Evolutionary conservation across 2,329 filamentous ascomycete species (phyloP), one percentile per base, ranked within the genome.

Genomic region (Cladophialophora immunda): DNA sequence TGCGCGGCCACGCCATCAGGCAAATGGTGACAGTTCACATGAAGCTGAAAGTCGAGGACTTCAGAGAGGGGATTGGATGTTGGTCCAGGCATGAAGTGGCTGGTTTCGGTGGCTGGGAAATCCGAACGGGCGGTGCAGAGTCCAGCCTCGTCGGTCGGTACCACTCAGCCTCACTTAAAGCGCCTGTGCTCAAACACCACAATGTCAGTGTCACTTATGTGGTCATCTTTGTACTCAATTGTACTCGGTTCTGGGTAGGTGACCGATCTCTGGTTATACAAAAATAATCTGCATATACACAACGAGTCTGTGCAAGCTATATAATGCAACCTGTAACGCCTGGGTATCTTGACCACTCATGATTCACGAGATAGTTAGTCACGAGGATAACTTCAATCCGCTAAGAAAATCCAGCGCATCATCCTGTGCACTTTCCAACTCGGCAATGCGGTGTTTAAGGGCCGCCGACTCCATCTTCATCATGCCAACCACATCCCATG

Each of bases 391-490:
- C 32, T 66, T 69, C 41, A 71, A 61, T 9, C 69, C 66, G 30
- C 62, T 68, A 62, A 73, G 53, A 38, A 73, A 66, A 59, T 69
- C 82, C 69, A 89, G 79, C 58, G 84, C 86, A 50, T 85, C 83
- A 62, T 89, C 86, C 58, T 89, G 79, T 22, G 82, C 82, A 50
- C 79, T 76, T 72, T 88, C 85, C 38, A 89, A 77, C 59, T 85
- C 81, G 11, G 81, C 80, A 3, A 89, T 79, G 56, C 85, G 79
- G 53, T 79, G 76, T 72, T 85, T 84, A 56, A 89, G 75, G 7
- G 79, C 80, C 29, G 78, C 76, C 68, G 87, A 89, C 76, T 89
- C 86, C 57, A 85, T 78, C 67, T 85, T 77, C 76, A 87, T 75
- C 71, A 85, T 75, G 62, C 82, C 75, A 71, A 86, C 76, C 68